Evolutionary conservation across 371 early-diverging fungal species (phyloP), one percentile per base, ranked within the genome.

Genomic region (Mucor mucedo): DNA sequence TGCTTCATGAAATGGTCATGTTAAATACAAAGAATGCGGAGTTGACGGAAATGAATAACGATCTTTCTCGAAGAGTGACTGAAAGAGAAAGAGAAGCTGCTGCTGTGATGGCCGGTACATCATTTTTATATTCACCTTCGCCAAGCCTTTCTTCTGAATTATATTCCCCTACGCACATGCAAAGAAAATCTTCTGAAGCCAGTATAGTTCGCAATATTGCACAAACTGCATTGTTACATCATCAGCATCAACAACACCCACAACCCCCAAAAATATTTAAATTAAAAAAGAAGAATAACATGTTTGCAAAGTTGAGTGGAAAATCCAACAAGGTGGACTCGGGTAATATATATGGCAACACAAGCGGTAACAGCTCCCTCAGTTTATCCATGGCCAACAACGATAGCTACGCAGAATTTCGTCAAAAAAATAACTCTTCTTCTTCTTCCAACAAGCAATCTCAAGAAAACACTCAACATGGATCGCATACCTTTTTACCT

Each of bases 401-500:
- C 27, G 14, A 13, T 27, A 35, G 10, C 27, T 13, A 13, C 35
- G 14, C 13, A 14, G 45, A 57, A 44, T 45, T 32, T 28, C 13
- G 30, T 8, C 44, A 45, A 30, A 52, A 38, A 39, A 60, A 52
- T 14, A 30, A 28, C 30, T 14, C 45, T 28, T 30, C 57, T n/a
- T 30, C 56, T 8, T 57, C 57, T 41, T 44, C 27, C 21, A 53
- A 38, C 62, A 64, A 71, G 29, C 67, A 61, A 47, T 66, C 71
- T 1, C 65, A 63, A 38, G 59, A 71, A 33, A 70, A 61, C 13
- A 21, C 62, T 14, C 61, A 64, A 28, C 82, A 83, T 42, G 78
- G 78, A 21, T 63, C 82, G 28, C 94, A 93, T 65, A 64, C 72
- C 2, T 90, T 93, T 62, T 75, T 80, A 35, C 76, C 79, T 8